Evolutionary conservation across 1,139 yeast genomes (phyloP), one percentile per base, ranked within the genome.

Genomic region (Protomyces gravidus): DNA sequence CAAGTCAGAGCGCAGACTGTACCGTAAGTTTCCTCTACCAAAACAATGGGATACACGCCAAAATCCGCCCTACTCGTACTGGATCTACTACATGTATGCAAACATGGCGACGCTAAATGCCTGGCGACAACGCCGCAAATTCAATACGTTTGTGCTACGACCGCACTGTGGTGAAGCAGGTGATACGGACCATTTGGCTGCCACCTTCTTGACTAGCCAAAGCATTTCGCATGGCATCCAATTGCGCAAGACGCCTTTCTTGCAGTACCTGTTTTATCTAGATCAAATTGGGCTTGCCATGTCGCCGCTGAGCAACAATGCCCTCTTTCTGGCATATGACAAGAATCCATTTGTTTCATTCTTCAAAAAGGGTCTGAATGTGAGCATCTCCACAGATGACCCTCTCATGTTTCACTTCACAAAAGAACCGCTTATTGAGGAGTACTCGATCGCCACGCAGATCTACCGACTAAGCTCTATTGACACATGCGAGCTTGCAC

Each of bases 141-240:
- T 81, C 73, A 90, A 88, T 70, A 90, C 97, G 0, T 85, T 94
- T 73, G 95, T 89, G 19, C 76, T 94, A 67, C 81, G 98, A 68
- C 99, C 99, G 1, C 99, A 94, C 71, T 88, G 96, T 68, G 99
- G 99, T 65, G 99, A 94, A 73, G 99, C 98, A 4, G 99, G 99
- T 59, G 97, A 94, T 68, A 97, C 98, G 1, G 97, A 90, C 68
- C 98, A 94, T 74, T 78, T 94, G 70, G 89, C 90, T 48, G 80
- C 92, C 60, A 94, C 98, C 0, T 94, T 86, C 69, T 75, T 94
- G 68, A 83, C 95, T 0, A 84, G 97, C 0, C 95, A 92, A 69
- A 88, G 95, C 58, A 94, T 92, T 64, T 88, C 95, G 48, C 99
- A 94, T 70, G 99, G 99, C 62, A 94, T 94, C 63, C 73, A 90